Evolutionary conservation across 2,329 filamentous ascomycete species (phyloP).

Genomic region (Sporothrix euskadiensis): DNA sequence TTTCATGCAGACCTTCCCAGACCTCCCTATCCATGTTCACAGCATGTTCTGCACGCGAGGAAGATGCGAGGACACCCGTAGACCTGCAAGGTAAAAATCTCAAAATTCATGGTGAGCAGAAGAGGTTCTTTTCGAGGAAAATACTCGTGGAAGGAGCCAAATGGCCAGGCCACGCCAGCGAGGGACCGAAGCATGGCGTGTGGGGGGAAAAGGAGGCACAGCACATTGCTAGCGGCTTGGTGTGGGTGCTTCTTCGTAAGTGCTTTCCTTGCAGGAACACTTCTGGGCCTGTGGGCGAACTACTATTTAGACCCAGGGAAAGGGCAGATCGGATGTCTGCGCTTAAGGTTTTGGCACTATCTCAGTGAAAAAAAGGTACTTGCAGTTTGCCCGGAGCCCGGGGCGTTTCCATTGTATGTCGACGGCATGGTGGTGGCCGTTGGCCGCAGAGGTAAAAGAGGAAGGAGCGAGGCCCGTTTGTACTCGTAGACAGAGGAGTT

Average conservation of each 20-base stretch:
- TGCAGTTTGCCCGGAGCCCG: neutral
- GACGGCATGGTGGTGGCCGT: neutral
- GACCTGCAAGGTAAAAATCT: neutral
- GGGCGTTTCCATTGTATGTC: neutral
- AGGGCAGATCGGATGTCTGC: conserved; percentile 11
- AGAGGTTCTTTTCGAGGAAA: neutral
- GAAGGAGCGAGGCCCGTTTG: neutral
- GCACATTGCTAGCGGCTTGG: conserved; percentile 20
- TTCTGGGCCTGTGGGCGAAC: neutral
- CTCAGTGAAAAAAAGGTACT: neutral
- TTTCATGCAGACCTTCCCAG: neutral
- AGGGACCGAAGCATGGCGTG: neutral
- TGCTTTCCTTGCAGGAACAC: neutral
- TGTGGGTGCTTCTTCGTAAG: neutral
- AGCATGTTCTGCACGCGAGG: neutral
- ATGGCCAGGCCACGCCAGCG: neutral
- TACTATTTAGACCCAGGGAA: neutral
- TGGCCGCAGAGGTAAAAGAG: neutral
- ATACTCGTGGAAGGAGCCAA: neutral
- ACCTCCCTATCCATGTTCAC: neutral
- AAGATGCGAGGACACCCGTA: neutral
- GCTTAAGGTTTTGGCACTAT: conserved; percentile 13
- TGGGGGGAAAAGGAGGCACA: conserved; percentile 23
- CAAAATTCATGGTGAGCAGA: neutral
- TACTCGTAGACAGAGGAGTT: neutral